Evolutionary conservation across 768 basidiomycete genomes (phyloP).

Genomic region (Lactarius evosmus): DNA sequence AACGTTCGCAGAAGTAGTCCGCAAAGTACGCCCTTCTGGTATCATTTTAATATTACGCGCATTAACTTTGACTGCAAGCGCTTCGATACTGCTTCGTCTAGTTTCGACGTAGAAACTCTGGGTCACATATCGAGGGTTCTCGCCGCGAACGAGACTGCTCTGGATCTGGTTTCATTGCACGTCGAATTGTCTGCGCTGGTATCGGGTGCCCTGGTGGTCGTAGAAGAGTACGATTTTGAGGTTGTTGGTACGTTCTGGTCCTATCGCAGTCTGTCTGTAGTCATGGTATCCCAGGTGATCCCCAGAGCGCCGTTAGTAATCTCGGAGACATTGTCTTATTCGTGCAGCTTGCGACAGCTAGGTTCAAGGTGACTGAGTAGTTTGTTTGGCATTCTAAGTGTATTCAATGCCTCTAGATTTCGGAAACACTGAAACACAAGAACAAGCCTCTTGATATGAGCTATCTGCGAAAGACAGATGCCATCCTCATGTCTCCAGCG

Average conservation of each 20-base stretch:
- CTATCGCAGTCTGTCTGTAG: not conserved
- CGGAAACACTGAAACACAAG: conserved; percentile 46
- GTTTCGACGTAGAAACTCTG: conserved; percentile 63
- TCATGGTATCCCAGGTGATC: conserved; percentile 54
- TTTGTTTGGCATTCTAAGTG: not conserved
- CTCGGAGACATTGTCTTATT: conserved; percentile 79
- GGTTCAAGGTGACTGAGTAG: conserved; percentile 51
- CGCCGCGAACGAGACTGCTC: conserved; percentile 51
- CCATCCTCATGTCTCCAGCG: conserved; percentile 41
- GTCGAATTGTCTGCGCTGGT: conserved; percentile 61
- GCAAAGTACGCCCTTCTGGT: conserved; percentile 46
- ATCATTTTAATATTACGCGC: conserved; percentile 2
- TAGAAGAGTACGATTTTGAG: conserved; percentile 76
- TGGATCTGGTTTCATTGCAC: conserved; percentile 72
- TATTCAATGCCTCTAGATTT: conserved; percentile 42
- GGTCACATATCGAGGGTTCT: conserved; percentile 69
- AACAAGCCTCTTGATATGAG: conserved; percentile 46
- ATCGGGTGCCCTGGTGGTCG: conserved; percentile 54
- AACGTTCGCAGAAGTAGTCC: conserved; percentile 59
- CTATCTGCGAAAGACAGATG: conserved; percentile 50
- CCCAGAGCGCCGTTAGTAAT: conserved; percentile 76
- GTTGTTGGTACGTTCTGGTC: conserved; percentile 59
- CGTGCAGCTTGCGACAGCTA: conserved; percentile 58
- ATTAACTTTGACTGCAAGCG: conserved; percentile 42
- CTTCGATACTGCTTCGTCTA: conserved; percentile 49